phyloP scores from a whole-genome alignment of 768 basidiomycete species.

The Suillus sp. region DNA sequence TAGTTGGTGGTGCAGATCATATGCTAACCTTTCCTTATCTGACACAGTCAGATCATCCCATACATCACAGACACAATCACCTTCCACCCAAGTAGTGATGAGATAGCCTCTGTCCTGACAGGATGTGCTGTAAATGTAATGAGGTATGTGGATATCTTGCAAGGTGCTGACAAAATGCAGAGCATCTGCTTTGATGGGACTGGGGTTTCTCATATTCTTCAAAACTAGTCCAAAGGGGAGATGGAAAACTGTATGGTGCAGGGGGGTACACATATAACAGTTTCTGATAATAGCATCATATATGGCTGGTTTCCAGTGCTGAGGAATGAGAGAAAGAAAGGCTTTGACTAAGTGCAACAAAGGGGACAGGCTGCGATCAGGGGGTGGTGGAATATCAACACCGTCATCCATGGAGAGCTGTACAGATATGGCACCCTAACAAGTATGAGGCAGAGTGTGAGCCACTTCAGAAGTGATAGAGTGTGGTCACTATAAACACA shows the following conservation, averaged over 20 bases:
- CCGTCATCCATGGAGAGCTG: background rate
- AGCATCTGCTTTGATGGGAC: background rate
- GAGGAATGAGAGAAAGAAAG: background rate
- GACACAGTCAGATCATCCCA: background rate
- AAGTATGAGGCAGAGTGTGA: background rate
- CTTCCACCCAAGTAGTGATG: background rate
- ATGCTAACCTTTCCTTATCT: background rate
- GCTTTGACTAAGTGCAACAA: background rate
- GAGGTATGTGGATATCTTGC: background rate
- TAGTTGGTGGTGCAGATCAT: background rate
- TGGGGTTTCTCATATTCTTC: background rate
- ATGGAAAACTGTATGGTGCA: background rate
- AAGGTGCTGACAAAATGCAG: background rate
- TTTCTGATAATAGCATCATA: constrained; percentile 1
- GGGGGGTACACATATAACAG: background rate
- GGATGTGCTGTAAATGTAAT: background rate
- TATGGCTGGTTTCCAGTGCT: background rate
- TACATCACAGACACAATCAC: background rate
- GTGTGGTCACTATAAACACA: background rate
- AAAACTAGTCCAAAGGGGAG: background rate
- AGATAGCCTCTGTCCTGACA: background rate
- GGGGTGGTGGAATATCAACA: background rate
- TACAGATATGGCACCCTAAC: background rate
- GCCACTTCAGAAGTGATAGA: background rate
- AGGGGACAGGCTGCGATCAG: background rate